Percentiles rank a stretch among this genome's conserved stretches.
phyloP scores from a whole-genome alignment of 192 early-diverging fungal species.

The Rhizophagus prolifer region DNA sequence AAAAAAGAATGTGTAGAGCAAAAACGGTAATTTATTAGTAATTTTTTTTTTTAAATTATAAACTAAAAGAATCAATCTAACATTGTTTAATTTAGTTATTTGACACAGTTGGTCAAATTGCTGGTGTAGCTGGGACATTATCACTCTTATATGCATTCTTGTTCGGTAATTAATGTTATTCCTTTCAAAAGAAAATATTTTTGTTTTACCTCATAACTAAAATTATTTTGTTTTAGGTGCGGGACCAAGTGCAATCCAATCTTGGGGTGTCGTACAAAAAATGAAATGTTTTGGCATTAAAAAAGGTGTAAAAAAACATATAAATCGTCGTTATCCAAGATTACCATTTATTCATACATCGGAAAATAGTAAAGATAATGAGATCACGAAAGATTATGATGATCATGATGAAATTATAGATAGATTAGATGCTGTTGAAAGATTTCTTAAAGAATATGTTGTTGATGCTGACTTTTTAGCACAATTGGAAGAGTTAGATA shows the following conservation, averaged over 20 bases:
- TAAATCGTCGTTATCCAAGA: not conserved
- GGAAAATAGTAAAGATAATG: not conserved
- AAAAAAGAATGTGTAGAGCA: not conserved
- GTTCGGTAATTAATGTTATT: not conserved
- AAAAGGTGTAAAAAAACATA: not conserved
- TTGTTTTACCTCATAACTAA: not conserved
- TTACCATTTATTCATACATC: not conserved
- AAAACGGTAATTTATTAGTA: not conserved
- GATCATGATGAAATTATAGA: not conserved
- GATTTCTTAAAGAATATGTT: not conserved
- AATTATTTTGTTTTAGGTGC: not conserved
- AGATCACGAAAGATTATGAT: not conserved
- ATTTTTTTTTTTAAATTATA: not conserved
- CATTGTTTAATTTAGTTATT: not conserved
- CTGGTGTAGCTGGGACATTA: not conserved
- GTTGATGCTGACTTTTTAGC: not conserved
- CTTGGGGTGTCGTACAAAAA: not conserved
- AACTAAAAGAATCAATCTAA: no score
- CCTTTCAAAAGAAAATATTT: not conserved
- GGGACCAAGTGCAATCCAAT: not conserved
- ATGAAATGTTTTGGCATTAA: not conserved
- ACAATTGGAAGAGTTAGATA: no score
- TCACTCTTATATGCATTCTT: not conserved
- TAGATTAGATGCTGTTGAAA: not conserved
- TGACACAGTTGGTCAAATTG: not conserved